Percentiles rank a stretch among this genome's conserved stretches.
phyloP scores from a whole-genome alignment of 2,329 filamentous ascomycete species.

The Dactylellina drechsleri region DNA sequence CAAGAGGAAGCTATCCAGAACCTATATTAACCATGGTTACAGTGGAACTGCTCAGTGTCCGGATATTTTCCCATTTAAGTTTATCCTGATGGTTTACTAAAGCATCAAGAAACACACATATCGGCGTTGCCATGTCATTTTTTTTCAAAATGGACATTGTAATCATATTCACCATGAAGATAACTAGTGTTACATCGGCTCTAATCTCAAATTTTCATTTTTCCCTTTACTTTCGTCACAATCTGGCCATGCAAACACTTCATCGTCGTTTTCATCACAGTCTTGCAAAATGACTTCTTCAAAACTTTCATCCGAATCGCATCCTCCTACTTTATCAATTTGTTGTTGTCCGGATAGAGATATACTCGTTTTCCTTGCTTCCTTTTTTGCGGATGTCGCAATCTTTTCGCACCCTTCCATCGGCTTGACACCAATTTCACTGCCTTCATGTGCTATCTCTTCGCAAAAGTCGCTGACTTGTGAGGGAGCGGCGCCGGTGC shows the following conservation, averaged over 20 bases:
- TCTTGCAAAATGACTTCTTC: slow-evolving; percentile 15
- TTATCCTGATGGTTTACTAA: no score
- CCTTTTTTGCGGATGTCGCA: slow-evolving; percentile 7
- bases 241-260: slow-evolving; percentile 17
- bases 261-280: slow-evolving; percentile 2
- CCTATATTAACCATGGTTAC: no score
- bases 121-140: no score
- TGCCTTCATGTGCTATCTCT: slow-evolving; percentile 2
- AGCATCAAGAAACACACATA: no score
- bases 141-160: no score
- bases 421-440: not conserved
- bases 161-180: no score
- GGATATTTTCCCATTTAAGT: no score
- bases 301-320: slow-evolving; percentile 1
- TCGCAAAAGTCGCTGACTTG: slow-evolving; percentile 2
- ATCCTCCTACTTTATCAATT: slow-evolving; percentile 25
- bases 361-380: slow-evolving; percentile 15
- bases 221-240: slow-evolving; percentile 8
- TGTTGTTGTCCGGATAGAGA: slow-evolving; percentile 18
- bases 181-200: no score
- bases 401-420: slow-evolving; percentile 2
- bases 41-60: no score
- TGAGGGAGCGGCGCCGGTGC: slow-evolving; percentile 1
- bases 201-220: no score
- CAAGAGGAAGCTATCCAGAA: no score